phyloP scores from a whole-genome alignment of 768 basidiomycete genomes.

The Leccinum subgranulosum region DNA sequence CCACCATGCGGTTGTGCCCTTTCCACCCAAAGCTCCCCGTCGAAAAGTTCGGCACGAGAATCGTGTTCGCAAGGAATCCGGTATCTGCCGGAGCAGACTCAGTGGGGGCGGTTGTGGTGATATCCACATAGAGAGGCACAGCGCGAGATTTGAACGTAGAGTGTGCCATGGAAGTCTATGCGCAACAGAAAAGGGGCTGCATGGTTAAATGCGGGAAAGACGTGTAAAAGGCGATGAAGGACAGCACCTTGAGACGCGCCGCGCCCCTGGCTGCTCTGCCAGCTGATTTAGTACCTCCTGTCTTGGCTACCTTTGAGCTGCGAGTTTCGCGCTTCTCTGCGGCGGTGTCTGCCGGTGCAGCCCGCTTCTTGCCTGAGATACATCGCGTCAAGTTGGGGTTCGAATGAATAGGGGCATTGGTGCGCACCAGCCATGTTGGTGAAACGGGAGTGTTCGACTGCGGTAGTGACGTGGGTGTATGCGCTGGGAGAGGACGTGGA shows the following conservation, averaged over 20 bases:
- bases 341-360: conserved; percentile 35
- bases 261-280: conserved; percentile 38
- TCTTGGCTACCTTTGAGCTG: conserved; percentile 52
- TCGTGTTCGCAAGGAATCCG: conserved; percentile 56
- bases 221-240: not conserved
- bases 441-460: not conserved
- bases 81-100: conserved; percentile 44
- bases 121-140: conserved; percentile 61
- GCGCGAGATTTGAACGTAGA: conserved; percentile 63
- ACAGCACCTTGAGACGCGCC: conserved; percentile 44
- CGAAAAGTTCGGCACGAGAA: conserved; percentile 57
- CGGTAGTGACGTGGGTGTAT: not conserved
- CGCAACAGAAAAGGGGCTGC: not conserved
- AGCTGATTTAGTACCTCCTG: conserved; percentile 31
- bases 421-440: conserved; percentile 31
- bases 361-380: conserved; percentile 42
- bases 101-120: conserved; percentile 63
- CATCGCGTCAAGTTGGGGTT: not conserved
- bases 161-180: conserved; percentile 44
- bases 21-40: conserved; percentile 89
- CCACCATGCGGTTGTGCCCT: conserved; percentile 60
- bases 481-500: not conserved
- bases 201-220: not conserved
- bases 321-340: conserved; percentile 38
- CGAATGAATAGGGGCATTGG: conserved; percentile 17